Evolutionary conservation across 1,284 basidiomycete species (phyloP).

Genomic region (Somion occarium): DNA sequence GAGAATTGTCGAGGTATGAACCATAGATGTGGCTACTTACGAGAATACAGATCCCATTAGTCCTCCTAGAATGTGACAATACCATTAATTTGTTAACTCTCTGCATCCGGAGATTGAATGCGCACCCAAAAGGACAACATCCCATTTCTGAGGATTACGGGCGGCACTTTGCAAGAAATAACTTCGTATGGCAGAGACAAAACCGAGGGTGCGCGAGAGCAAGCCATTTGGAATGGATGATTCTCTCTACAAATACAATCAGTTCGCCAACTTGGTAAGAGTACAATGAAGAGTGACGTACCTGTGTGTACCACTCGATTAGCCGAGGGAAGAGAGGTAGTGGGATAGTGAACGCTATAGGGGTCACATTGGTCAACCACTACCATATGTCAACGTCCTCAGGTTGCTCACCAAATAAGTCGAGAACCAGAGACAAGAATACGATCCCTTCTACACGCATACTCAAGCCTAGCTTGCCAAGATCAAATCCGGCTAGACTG

Average conservation of each 20-base stretch:
- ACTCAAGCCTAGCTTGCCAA: slow-evolving; percentile 37
- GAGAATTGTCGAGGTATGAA: neutral
- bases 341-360: slow-evolving; percentile 86
- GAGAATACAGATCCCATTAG: slow-evolving; percentile 77
- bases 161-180: slow-evolving; percentile 51
- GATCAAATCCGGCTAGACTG: neutral
- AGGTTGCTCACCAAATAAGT: slow-evolving; percentile 63
- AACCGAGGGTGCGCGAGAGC: slow-evolving; percentile 60
- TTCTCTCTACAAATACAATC: slow-evolving; percentile 50
- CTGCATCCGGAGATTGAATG: slow-evolving; percentile 6
- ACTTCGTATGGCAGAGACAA: slow-evolving; percentile 60
- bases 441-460: slow-evolving; percentile 71
- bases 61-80: neutral
- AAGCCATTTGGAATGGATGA: slow-evolving; percentile 64
- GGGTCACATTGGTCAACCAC: too few relatives aligned
- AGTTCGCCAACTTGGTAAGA: neutral
- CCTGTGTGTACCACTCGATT: slow-evolving; percentile 84
- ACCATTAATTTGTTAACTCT: neutral
- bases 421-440: slow-evolving; percentile 78
- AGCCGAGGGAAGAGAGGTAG: slow-evolving; percentile 86
- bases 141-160: slow-evolving; percentile 69
- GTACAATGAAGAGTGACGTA: slow-evolving; percentile 29
- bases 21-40: slow-evolving; percentile 39
- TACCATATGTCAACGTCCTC: slow-evolving; percentile 2
- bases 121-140: slow-evolving; percentile 74